These are phyloP conservation scores for Lachnellula arida DNA, from an alignment of 2,329 filamentous ascomycete species.

Conservation along the genomic window DNA sequence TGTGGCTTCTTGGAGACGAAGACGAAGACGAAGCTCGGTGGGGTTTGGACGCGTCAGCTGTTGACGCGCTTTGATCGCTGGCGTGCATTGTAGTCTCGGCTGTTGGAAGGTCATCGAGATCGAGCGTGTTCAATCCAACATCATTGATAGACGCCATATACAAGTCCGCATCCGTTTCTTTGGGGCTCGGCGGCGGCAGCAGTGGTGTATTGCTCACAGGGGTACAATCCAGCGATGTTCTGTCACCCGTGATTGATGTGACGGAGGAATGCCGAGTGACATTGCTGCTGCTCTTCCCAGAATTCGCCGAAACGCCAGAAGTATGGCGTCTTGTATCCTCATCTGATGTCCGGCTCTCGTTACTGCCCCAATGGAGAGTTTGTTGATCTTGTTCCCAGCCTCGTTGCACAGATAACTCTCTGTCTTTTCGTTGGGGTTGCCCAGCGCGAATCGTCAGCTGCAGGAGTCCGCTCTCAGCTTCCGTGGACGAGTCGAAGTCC, in stretches of 20 bases:
- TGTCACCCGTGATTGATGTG: not conserved
- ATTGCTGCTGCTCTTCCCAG: slow-evolving; percentile 3
- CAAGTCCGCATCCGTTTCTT: not conserved
- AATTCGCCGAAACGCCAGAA: not conserved
- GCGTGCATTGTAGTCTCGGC: not conserved
- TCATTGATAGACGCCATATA: not conserved
- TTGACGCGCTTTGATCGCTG: not conserved
- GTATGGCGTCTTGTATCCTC: not conserved
- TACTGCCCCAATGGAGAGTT: not conserved
- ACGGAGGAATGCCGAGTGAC: not conserved
- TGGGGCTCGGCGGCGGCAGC: not conserved
- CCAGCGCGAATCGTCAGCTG: not conserved
- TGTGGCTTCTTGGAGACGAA: not conserved
- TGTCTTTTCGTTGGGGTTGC: not conserved
- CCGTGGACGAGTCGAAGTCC: slow-evolving; percentile 3
- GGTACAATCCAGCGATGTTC: not conserved
- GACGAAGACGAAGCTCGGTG: not conserved
- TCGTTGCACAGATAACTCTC: not conserved
- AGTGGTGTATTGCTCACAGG: not conserved
- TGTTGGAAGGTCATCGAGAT: not conserved
- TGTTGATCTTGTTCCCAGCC: not conserved
- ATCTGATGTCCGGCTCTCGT: not conserved
- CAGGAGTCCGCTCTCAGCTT: not conserved
- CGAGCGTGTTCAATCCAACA: not conserved
- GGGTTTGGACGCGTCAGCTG: no score